A percentile compares a stretch with the other conserved stretches of the same genome.
These are phyloP conservation scores for Intubia oerlemansii DNA, from an alignment of 2,329 filamentous ascomycete genomes.

Conservation along the genomic window DNA sequence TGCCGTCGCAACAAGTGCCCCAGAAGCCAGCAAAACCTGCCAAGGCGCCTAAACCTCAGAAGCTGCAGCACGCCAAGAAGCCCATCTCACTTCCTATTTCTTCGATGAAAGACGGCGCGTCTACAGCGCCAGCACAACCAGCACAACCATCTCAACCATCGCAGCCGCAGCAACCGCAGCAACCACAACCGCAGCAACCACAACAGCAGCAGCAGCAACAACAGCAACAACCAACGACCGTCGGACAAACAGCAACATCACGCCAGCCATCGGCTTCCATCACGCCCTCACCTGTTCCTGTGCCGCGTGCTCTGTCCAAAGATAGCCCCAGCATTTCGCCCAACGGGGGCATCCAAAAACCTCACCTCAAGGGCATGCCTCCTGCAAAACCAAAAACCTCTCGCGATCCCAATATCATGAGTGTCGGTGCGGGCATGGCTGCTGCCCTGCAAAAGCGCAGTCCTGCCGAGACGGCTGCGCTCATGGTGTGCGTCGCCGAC, in stretches of 20 bases:
- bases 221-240: too few species aligned
- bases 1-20: conserved; percentile 1
- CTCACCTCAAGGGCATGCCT: too few species aligned
- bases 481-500: conserved; percentile 52
- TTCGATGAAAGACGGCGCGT: too few species aligned
- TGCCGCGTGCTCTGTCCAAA: conserved; percentile 3
- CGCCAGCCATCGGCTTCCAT: conserved; percentile 1
- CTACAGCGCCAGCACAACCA: too few species aligned
- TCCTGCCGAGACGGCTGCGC: conserved; percentile 27
- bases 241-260: too few species aligned
- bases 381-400: too few species aligned
- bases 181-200: too few species aligned
- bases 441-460: conserved; percentile 16
- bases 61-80: conserved; percentile 4
- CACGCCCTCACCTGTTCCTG: conserved; percentile 6
- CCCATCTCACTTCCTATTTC: conserved; percentile 5
- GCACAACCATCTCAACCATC: too few species aligned
- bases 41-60: conserved; percentile 2
- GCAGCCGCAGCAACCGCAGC: too few species aligned
- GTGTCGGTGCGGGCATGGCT: conserved; percentile 9
- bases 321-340: conserved; percentile 7
- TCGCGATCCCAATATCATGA: too few species aligned
- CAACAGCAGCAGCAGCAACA: too few species aligned
- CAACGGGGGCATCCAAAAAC: conserved; percentile 8
- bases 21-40: conserved; percentile 5